Evolutionary conservation across 2,329 filamentous ascomycete species (phyloP).

Genomic region (Cladosporium halotolerans): DNA sequence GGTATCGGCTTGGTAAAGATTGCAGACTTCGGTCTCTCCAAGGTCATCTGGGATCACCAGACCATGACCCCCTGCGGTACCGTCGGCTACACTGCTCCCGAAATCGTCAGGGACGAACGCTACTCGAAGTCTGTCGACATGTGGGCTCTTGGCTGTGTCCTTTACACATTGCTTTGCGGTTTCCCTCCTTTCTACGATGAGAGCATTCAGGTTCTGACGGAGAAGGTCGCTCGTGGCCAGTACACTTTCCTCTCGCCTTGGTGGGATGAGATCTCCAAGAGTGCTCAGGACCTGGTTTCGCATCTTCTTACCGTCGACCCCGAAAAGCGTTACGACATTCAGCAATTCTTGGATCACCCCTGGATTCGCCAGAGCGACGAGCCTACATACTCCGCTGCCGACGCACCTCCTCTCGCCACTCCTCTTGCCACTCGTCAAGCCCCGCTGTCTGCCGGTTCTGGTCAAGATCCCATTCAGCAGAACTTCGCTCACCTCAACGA

Average conservation of each 20-base stretch:
- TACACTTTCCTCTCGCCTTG: slow-evolving; percentile 97
- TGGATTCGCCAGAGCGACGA: slow-evolving; percentile 76
- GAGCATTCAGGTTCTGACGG: slow-evolving; percentile 91
- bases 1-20: slow-evolving; percentile 96
- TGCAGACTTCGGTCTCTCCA: slow-evolving; percentile 94
- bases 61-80: slow-evolving; percentile 99
- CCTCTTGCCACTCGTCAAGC: slow-evolving; percentile 56
- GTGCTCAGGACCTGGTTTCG: slow-evolving; percentile 87
- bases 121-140: slow-evolving; percentile 99
- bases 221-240: slow-evolving; percentile 94
- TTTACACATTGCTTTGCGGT: slow-evolving; percentile 93
- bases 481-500: slow-evolving; percentile 51
- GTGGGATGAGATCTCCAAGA: slow-evolving; percentile 98
- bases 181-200: slow-evolving; percentile 99
- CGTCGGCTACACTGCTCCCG: slow-evolving; percentile 93
- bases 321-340: slow-evolving; percentile 88
- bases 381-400: slow-evolving; percentile 58
- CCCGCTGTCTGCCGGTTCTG: slow-evolving; percentile 21
- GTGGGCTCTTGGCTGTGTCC: slow-evolving; percentile 95
- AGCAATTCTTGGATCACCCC: slow-evolving; percentile 86
- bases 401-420: slow-evolving; percentile 67
- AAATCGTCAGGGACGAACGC: slow-evolving; percentile 97
- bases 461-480: slow-evolving; percentile 39
- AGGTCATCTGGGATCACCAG: slow-evolving; percentile 95
- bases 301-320: slow-evolving; percentile 93